phyloP scores from a whole-genome alignment of 2,329 filamentous ascomycete genomes.

The Botryotinia calthae region DNA sequence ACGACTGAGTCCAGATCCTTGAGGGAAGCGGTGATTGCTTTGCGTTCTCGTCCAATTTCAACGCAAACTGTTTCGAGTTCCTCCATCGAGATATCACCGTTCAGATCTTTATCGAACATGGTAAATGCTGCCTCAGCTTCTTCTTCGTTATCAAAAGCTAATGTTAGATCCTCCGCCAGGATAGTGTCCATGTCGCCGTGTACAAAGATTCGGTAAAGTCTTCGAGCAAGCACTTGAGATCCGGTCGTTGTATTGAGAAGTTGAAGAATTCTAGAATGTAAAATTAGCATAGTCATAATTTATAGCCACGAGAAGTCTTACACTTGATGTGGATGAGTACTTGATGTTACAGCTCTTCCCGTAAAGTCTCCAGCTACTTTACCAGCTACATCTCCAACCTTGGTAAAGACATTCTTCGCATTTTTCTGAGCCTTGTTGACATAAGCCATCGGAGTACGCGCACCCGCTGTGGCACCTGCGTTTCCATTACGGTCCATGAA shows the following conservation, averaged over 20 bases:
- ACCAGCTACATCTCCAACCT: constrained; percentile 80
- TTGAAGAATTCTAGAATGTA: constrained; percentile 56
- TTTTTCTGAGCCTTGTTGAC: constrained; percentile 69
- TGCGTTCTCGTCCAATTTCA: constrained; percentile 90
- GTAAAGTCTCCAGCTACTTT: constrained; percentile 90
- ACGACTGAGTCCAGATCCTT: constrained; percentile 96
- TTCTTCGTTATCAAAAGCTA: constrained; percentile 76
- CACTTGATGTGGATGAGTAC: constrained; percentile 80
- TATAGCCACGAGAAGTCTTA: constrained; percentile 22
- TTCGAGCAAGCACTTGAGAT: constrained; percentile 79
- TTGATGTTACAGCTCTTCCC: constrained; percentile 64
- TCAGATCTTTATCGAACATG: constrained; percentile 96
- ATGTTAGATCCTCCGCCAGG: constrained; percentile 70
- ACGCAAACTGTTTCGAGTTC: constrained; percentile 91
- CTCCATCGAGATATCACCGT: constrained; percentile 93
- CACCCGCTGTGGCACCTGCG: constrained; percentile 46
- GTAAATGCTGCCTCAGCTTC: constrained; percentile 85
- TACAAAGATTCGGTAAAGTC: constrained; percentile 83
- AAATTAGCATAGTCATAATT: constrained; percentile 21
- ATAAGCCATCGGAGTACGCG: constrained; percentile 66
- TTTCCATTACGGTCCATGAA: constrained; percentile 53
- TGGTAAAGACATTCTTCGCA: constrained; percentile 71
- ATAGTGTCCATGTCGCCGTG: constrained; percentile 74
- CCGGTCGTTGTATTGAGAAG: constrained; percentile 70
- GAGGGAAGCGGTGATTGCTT: constrained; percentile 89